phyloP scores from a whole-genome alignment of 1,284 basidiomycete genomes.

The Ganoderma meredithae region DNA sequence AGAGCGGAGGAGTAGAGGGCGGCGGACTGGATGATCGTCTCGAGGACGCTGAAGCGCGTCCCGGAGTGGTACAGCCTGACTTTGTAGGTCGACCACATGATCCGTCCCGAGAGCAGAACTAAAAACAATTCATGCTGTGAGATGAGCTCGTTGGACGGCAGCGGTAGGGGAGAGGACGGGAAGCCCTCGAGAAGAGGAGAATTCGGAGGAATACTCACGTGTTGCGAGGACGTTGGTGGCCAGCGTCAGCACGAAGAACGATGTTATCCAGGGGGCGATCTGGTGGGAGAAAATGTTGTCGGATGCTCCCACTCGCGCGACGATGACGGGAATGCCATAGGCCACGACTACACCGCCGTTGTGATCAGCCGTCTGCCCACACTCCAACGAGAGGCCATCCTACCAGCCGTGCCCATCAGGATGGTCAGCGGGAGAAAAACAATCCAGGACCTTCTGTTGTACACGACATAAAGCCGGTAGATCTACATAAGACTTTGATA shows the following conservation, averaged over 20 bases:
- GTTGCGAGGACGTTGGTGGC: slow-evolving; percentile 26
- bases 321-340: slow-evolving; percentile 11
- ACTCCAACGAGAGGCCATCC: not conserved
- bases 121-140: too few relatives aligned
- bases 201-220: slow-evolving; percentile 6
- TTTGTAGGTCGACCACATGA: slow-evolving; percentile 22
- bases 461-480: slow-evolving; percentile 24
- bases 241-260: slow-evolving; percentile 23
- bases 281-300: slow-evolving; percentile 19
- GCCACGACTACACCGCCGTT: slow-evolving; percentile 6
- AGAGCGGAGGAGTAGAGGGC: slow-evolving; percentile 32
- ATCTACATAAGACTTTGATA: not conserved
- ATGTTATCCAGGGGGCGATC: slow-evolving; percentile 21
- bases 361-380: too few relatives aligned
- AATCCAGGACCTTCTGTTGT: slow-evolving; percentile 12
- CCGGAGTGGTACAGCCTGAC: slow-evolving; percentile 14
- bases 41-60: slow-evolving; percentile 16
- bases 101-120: slow-evolving; percentile 20
- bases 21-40: slow-evolving; percentile 24
- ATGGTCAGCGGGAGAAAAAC: slow-evolving; percentile 11
- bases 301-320: slow-evolving; percentile 5
- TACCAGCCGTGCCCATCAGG: slow-evolving; percentile 11
- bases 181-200: too few relatives aligned
- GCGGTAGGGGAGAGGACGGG: too few relatives aligned
- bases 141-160: too few relatives aligned